Evolutionary conservation across 768 basidiomycete genomes (phyloP), one percentile per base, ranked within the genome.

Genomic region (Pulveroboletus sp.): DNA sequence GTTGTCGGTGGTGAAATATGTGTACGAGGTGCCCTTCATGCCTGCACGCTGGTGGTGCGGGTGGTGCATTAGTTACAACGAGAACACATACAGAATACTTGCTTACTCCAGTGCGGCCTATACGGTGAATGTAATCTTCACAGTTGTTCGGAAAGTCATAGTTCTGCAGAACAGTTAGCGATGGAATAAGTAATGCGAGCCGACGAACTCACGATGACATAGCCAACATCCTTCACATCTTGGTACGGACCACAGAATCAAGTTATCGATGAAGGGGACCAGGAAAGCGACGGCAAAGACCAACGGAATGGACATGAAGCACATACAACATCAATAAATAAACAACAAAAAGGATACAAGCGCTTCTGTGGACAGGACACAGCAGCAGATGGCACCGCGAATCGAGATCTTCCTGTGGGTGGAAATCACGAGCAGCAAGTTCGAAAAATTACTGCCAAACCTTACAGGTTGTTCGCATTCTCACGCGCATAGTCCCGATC

Each of bases 141-240:
- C 90, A 91, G 65, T 95, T 94, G 72, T 97, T 97, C 1, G 94
- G 94, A 76, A 98, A 97, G 68, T 97, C 94, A 67, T 90, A 94
- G 72, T 94, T 94, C 93, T 94, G 57, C 3, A 43, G 46, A 31
- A 29, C 9, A 42, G 49, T 58, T 43, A 59, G 44, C 3, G 34
- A 35, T 27, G 41, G 34, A 54, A 39, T 1, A 12, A 43, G 33
- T 9, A 32, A 54, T 6, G 42, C 43, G n/a, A n/a, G n/a, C 16
- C 32, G 40, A 55, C 45, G 43, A 13, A 80, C 90, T 67, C 60
- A 93, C 91, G 60, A 98, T 92, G 56, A 97, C 94, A 72, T 94
- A 97, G 60, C 90, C 87, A 59, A 98, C 94, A 74, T 98, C 94
- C 87, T 98, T 97, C 72, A 98, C 94, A 77, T 97, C 95, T 97